Conservation (phyloP, 2,329 filamentous ascomycete genomes). For the Hypoxylon sp. region DNA sequence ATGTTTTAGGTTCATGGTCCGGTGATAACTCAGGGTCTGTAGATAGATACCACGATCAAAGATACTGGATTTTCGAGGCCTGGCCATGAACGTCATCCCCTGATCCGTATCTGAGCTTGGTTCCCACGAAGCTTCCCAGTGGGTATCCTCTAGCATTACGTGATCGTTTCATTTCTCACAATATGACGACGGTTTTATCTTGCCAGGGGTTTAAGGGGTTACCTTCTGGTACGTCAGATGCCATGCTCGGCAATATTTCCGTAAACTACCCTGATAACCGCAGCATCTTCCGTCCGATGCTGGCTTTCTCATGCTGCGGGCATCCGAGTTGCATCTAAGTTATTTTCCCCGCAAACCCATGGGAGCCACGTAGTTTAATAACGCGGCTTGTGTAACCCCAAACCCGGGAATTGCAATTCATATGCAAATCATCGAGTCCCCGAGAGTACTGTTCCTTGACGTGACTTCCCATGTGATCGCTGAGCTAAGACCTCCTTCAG, state of each 20-base stretch:
- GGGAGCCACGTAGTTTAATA: constrained; percentile 37
- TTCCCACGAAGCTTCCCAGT: not conserved
- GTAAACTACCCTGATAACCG: constrained; percentile 1
- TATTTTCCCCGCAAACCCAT: constrained; percentile 28
- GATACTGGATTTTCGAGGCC: not conserved
- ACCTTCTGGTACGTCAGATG: not conserved
- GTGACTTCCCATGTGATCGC: constrained; percentile 1
- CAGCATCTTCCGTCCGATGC: constrained; percentile 25
- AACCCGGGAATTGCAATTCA: constrained; percentile 10
- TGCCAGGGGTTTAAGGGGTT: constrained; percentile 11
- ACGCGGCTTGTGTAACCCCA: constrained; percentile 23
- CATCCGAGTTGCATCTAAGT: constrained; percentile 34
- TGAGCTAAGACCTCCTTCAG: constrained; percentile 15
- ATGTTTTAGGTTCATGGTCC: constrained; percentile 7
- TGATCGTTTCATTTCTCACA: constrained; percentile 4
- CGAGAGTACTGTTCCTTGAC: not conserved
- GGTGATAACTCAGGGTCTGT: constrained; percentile 17
- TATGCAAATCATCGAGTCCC: not conserved
- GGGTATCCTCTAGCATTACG: constrained; percentile 1
- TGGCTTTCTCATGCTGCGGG: constrained; percentile 30
- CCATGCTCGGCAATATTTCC: constrained; percentile 18
- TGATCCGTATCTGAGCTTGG: not conserved
- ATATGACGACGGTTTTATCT: constrained; percentile 3
- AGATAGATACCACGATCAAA: constrained; percentile 7
- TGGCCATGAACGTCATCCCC: not conserved